Evolutionary conservation across 768 basidiomycete species (phyloP), one percentile per base, ranked within the genome.

Genomic region (Holtermannia corniformis): DNA sequence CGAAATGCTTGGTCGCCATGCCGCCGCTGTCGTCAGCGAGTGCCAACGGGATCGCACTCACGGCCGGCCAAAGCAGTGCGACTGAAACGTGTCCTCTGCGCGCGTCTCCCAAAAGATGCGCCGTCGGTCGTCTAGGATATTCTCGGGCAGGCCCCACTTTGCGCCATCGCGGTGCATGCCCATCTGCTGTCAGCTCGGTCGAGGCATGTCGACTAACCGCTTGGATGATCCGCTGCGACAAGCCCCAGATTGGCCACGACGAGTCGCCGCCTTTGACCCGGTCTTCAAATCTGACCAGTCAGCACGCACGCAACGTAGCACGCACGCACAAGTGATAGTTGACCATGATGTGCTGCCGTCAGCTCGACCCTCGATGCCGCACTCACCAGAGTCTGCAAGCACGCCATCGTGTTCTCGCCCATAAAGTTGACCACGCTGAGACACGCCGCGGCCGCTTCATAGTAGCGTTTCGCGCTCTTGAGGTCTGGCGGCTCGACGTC

Each of bases 161-260:
- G 21, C 27, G 4, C 57, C 57, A 41, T 58, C 57, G 5, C 49
- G 40, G 50, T 58, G 57, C 32, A 58, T 40, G 1, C 57, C 57
- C 57, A 58, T 54, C 47, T 43, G 44, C 23, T 48, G 20, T 47
- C 12, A 56, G 58, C 55, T 20, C 57, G 55, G 14, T 46, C 45
- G 11, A 63, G 55, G 0, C 56, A 12, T 58, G 57, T 59, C 4
- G 55, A 47, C 1, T 59, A 21, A 25, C 61, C 55, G 58, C 55
- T 20, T 59, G 55, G 14, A 51, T 51, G 11, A 63, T 59, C 0
- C 56, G n/a, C 58, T 57, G 55, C 3, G 56, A 48, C 2, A 63
- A 21, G 22, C 61, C 58, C 61, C 61, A 63, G 12, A 63, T 32
- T 14, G 61, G 61, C 61, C 61, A 63, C 44, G 61, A 52, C 5